Conservation (phyloP, 192 early-diverging fungal species). For the Coemansia sp. region DNA sequence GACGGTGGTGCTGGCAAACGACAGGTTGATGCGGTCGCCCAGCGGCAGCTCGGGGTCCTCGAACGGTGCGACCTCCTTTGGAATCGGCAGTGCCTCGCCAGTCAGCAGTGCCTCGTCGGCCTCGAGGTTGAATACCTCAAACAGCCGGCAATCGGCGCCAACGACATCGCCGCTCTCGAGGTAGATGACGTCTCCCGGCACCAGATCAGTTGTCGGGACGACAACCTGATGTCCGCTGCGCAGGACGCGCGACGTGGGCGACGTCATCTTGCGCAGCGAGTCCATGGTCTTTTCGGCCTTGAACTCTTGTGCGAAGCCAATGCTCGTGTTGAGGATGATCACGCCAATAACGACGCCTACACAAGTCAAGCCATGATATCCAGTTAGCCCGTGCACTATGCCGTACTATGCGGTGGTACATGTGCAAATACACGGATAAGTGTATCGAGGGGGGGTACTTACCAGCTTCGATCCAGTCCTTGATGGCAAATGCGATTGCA, state of each 20-base stretch:
- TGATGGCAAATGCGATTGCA: conserved; percentile 58
- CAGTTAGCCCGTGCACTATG: no score
- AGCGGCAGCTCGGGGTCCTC: conserved; percentile 64
- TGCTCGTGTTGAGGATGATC: conserved; percentile 77
- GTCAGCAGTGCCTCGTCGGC: conserved; percentile 90
- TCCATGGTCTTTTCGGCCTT: conserved; percentile 94
- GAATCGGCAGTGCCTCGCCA: conserved; percentile 79
- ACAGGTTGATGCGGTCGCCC: conserved; percentile 88
- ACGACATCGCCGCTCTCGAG: conserved; percentile 92
- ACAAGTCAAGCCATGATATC: no score
- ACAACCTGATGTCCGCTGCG: conserved; percentile 69
- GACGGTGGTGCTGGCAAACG: conserved; percentile 83
- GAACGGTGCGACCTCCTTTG: conserved; percentile 64
- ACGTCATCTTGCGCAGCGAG: conserved; percentile 79
- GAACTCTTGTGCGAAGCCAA: conserved; percentile 95
- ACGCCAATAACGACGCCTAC: conserved; percentile 74
- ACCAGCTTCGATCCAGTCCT: conserved; percentile 58
- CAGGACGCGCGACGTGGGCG: conserved; percentile 81
- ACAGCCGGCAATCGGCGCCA: conserved; percentile 84
- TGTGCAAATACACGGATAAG: no score
- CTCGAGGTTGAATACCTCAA: conserved; percentile 81
- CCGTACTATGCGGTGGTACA: no score
- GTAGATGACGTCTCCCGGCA: conserved; percentile 87
- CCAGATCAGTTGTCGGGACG: conserved; percentile 71
- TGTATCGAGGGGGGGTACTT: conserved; percentile 12